Conservation (phyloP, 257 asterid species). For the Euphrasia confusa region DNA sequence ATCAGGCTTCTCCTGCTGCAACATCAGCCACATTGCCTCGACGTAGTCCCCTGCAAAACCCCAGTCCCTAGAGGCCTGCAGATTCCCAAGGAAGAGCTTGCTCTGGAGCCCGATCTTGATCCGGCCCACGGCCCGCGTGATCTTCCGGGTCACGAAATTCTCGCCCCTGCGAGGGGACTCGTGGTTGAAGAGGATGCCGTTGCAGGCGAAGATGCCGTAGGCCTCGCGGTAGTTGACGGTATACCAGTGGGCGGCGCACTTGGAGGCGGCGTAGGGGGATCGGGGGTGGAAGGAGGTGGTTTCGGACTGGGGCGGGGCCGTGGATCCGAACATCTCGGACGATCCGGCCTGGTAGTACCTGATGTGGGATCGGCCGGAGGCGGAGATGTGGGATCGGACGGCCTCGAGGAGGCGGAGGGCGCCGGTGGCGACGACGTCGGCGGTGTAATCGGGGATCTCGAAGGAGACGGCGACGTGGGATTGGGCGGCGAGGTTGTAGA, state of each 20-base stretch:
- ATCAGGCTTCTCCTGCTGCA: slow-evolving; percentile 91
- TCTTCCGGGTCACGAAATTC: slow-evolving; percentile 94
- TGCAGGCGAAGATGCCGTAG: slow-evolving; percentile 82
- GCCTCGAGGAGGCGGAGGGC: slow-evolving; percentile 96
- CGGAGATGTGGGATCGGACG: slow-evolving; percentile 76
- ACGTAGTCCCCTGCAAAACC: slow-evolving; percentile 96
- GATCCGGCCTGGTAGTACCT: slow-evolving; percentile 94
- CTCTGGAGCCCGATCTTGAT: slow-evolving; percentile 87
- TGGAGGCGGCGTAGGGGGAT: slow-evolving; percentile 95
- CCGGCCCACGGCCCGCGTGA: slow-evolving; percentile 91
- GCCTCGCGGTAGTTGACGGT: slow-evolving; percentile 97
- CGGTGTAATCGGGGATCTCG: slow-evolving; percentile 98
- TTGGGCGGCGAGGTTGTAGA: slow-evolving; percentile 97
- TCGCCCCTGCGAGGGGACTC: slow-evolving; percentile 92
- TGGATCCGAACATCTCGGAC: slow-evolving; percentile 98
- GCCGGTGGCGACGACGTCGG: slow-evolving; percentile 97
- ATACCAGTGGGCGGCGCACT: slow-evolving; percentile 99
- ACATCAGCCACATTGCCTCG: slow-evolving; percentile 99
- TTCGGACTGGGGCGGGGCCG: slow-evolving; percentile 92
- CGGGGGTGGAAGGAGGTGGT: slow-evolving; percentile 81
- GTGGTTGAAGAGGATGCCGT: slow-evolving; percentile 88
- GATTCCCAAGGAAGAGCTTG: slow-evolving; percentile 79
- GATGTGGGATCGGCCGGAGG: slow-evolving; percentile 71
- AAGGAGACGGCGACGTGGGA: slow-evolving; percentile 98
- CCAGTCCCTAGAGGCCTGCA: slow-evolving; percentile 94